Evolutionary conservation across 1,284 basidiomycete genomes (phyloP).

Genomic region (Meripilus lineatus): DNA sequence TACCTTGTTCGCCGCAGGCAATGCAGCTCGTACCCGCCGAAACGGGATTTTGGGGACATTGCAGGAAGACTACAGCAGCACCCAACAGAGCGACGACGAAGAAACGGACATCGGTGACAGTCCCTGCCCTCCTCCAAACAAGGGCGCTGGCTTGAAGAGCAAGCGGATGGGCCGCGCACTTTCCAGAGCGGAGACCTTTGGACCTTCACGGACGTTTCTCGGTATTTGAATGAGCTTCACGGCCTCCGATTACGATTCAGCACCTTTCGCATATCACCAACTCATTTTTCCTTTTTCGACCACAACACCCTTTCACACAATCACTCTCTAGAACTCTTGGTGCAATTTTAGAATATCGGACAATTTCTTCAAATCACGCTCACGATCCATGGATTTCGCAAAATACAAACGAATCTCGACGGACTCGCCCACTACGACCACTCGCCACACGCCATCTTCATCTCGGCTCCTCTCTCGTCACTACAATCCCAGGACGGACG

Average conservation of each 20-base stretch:
- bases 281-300: too few species aligned
- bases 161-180: constrained; percentile 49
- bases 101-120: constrained; percentile 75
- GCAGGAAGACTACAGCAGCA: constrained; percentile 55
- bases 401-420: too few species aligned
- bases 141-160: constrained; percentile 44
- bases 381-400: too few species aligned
- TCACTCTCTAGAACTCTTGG: too few species aligned
- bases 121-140: constrained; percentile 72
- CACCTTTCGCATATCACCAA: too few species aligned
- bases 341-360: too few species aligned
- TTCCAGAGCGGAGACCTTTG: constrained; percentile 60
- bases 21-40: constrained; percentile 55
- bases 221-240: constrained; percentile 14
- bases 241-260: not conserved
- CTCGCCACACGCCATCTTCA: too few species aligned
- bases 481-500: too few species aligned
- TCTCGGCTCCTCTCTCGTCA: too few species aligned
- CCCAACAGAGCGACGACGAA: constrained; percentile 58
- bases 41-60: constrained; percentile 48
- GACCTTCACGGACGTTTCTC: constrained; percentile 37
- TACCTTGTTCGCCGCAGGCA: constrained; percentile 62
- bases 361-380: too few species aligned
- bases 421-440: too few species aligned
- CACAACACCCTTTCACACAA: too few species aligned